Percentiles rank a stretch among this genome's conserved stretches.
phyloP scores from a whole-genome alignment of 2,329 filamentous ascomycete species.

The Zymoseptoria pseudotritici region DNA sequence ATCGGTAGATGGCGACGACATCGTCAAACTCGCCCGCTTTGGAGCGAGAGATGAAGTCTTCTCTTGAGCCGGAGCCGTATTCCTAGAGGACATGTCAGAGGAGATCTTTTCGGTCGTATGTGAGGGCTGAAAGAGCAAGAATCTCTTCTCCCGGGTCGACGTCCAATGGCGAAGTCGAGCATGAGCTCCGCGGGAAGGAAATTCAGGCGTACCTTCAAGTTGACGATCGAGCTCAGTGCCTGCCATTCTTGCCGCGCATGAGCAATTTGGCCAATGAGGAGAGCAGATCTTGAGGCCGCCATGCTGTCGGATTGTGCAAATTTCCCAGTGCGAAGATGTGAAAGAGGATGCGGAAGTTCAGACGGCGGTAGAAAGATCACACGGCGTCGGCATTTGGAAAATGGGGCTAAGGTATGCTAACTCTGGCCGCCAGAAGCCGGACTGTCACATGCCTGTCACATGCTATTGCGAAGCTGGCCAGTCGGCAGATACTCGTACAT shows the following conservation, averaged over 20 bases:
- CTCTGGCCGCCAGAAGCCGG: neutral
- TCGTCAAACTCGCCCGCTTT: constrained; percentile 49
- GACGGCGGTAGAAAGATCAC: neutral
- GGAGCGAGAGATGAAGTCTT: constrained; percentile 50
- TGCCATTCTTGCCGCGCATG: constrained; percentile 43
- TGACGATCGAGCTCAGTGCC: constrained; percentile 26
- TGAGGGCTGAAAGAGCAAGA: too few species aligned
- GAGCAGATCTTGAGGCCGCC: constrained; percentile 26
- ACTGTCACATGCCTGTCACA: neutral
- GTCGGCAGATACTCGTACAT: neutral
- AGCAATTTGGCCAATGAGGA: constrained; percentile 40
- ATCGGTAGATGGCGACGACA: constrained; percentile 51
- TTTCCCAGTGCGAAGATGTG: neutral
- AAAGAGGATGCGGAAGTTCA: neutral
- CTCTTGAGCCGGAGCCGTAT: constrained; percentile 46
- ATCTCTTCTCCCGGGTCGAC: neutral
- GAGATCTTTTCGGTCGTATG: too few species aligned
- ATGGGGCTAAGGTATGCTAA: neutral
- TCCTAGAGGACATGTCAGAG: constrained; percentile 36
- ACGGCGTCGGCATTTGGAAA: neutral
- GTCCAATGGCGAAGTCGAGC: neutral
- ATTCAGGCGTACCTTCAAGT: constrained; percentile 22
- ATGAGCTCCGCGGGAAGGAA: too few species aligned
- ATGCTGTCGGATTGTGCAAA: constrained; percentile 5
- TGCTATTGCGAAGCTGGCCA: neutral